A percentile compares a stretch with the other conserved stretches of the same genome.
Evolutionary conservation across 345 rosid genomes (phyloP).

Genomic region (Laguncularia racemosa): DNA sequence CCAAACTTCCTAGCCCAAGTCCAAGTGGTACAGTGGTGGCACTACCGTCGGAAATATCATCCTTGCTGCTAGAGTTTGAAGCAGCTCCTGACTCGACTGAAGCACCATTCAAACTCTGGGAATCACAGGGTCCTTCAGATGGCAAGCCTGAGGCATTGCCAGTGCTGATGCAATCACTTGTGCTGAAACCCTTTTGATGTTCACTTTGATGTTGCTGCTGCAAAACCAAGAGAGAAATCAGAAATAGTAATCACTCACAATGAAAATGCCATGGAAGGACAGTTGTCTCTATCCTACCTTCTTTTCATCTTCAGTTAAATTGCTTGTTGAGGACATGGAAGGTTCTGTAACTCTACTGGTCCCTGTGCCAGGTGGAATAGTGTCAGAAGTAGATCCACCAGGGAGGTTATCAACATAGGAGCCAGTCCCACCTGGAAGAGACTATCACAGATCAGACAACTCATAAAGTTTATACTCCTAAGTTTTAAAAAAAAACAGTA

Average conservation of each 20-base stretch:
- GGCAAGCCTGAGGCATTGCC: conserved; percentile 3
- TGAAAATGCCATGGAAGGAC: not conserved
- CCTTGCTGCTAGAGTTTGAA: conserved; percentile 28
- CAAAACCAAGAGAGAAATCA: conserved; percentile 5
- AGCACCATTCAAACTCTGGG: conserved; percentile 28
- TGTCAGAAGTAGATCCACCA: conserved; percentile 19
- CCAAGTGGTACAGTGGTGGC: conserved; percentile 60
- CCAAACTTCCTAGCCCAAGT: conserved; percentile 77
- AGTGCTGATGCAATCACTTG: not conserved
- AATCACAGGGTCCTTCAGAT: conserved; percentile 17
- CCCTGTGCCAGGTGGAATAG: conserved; percentile 22
- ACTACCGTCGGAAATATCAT: conserved; percentile 25
- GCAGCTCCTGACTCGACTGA: conserved; percentile 28
- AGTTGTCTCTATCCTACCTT: conserved; percentile 29
- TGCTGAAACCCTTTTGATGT: not conserved
- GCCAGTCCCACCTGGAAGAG: conserved; percentile 22
- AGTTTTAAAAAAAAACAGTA: conserved; percentile 2
- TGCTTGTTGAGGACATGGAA: conserved; percentile 11
- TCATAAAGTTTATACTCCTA: conserved; percentile 4
- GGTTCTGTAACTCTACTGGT: conserved; percentile 32
- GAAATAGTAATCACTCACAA: not conserved
- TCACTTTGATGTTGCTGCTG: conserved; percentile 28
- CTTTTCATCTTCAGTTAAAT: conserved; percentile 20
- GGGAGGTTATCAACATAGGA: conserved; percentile 16
- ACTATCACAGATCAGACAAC: conserved; percentile 10